Evolutionary conservation across 139 green algal genomes (phyloP).

Genomic region (Eudorina sp.): DNA sequence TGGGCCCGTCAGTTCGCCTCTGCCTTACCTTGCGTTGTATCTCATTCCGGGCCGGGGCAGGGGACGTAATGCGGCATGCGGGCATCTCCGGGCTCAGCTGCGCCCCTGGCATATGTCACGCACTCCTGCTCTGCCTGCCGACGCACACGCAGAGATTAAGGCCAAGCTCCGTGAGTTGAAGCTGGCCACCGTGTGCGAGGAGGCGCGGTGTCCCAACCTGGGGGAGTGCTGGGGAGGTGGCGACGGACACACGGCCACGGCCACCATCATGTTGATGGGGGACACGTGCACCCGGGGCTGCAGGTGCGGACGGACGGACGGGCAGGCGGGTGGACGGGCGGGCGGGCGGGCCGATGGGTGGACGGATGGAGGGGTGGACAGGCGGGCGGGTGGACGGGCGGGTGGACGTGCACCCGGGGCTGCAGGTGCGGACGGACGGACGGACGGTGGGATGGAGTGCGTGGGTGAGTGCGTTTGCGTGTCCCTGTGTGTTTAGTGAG

Average conservation of each 20-base stretch:
- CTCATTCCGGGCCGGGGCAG: no score
- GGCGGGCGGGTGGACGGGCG: background rate
- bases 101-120: no score
- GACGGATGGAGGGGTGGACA: background rate
- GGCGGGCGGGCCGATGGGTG: background rate
- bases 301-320: constrained; percentile 44
- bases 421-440: no score
- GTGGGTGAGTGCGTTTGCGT: no score
- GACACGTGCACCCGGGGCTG: constrained; percentile 95
- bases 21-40: no score
- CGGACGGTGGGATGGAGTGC: no score
- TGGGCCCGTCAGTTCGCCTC: no score
- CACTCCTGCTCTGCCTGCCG: no score
- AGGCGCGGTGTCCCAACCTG: constrained; percentile 92
- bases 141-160: constrained; percentile 53
- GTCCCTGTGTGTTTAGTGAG: no score
- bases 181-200: constrained; percentile 85
- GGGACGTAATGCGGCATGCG: no score
- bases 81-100: no score
- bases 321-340: background rate
- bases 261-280: constrained; percentile 99
- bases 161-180: constrained; percentile 95
- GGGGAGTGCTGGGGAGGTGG: constrained; percentile 95
- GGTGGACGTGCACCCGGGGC: background rate
- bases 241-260: constrained; percentile 94